Evolutionary conservation across 306 rosid species (phyloP).

Genomic region (Elaeagnus macrophylla): DNA sequence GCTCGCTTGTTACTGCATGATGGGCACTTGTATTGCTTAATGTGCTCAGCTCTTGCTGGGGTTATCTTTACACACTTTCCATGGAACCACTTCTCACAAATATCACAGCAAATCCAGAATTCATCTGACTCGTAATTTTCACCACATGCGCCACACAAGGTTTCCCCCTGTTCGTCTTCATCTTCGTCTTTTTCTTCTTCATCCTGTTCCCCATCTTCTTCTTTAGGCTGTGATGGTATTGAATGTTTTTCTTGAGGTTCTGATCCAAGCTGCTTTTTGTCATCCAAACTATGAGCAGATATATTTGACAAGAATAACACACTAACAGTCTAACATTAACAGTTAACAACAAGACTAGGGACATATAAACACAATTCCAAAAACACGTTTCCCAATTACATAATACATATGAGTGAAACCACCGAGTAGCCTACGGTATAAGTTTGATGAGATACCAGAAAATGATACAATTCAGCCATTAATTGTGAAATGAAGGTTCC

Average conservation of each 20-base stretch:
- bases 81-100: constrained; percentile 91
- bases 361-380: not conserved
- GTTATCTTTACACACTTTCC: constrained; percentile 93
- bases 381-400: too few relatives aligned
- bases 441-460: not conserved
- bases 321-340: not conserved
- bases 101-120: constrained; percentile 93
- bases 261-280: constrained; percentile 40
- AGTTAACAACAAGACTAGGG: not conserved
- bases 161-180: constrained; percentile 83
- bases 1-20: constrained; percentile 86
- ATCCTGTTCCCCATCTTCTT: constrained; percentile 58
- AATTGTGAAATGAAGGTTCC: not conserved
- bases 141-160: constrained; percentile 86
- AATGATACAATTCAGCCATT: not conserved
- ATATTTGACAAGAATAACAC: not conserved
- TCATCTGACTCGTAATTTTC: constrained; percentile 75
- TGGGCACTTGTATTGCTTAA: constrained; percentile 95
- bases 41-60: constrained; percentile 86
- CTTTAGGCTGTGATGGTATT: constrained; percentile 35
- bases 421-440: not conserved
- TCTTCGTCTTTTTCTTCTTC: constrained; percentile 76
- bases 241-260: constrained; percentile 46
- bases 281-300: constrained; percentile 12
- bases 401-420: not conserved